Evolutionary conservation across 1,284 basidiomycete genomes (phyloP).

Genomic region (Cutaneotrichosporon sp.): DNA sequence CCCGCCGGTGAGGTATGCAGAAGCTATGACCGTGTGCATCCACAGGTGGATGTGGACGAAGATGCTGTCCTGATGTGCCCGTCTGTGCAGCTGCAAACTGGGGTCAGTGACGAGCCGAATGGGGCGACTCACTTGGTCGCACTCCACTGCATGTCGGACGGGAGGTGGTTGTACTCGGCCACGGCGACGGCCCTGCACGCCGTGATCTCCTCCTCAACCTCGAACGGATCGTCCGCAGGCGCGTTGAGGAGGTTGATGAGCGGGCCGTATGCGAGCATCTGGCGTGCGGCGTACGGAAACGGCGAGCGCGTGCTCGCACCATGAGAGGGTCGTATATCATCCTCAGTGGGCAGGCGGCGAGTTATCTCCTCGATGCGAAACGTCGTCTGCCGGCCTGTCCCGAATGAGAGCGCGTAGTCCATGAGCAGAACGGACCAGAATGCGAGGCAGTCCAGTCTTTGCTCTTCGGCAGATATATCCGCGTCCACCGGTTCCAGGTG

Average conservation of each 20-base stretch:
- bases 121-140: constrained; percentile 24
- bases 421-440: constrained; percentile 31
- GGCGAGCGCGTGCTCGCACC: constrained; percentile 2
- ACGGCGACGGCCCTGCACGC: constrained; percentile 17
- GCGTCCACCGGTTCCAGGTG: constrained; percentile 19
- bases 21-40: constrained; percentile 32
- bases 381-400: constrained; percentile 28
- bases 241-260: constrained; percentile 30
- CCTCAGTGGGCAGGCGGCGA: neutral
- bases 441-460: constrained; percentile 24
- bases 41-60: constrained; percentile 33
- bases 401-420: constrained; percentile 29
- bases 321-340: neutral
- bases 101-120: neutral
- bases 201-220: constrained; percentile 2
- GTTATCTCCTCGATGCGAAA: constrained; percentile 31
- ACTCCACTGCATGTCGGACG: constrained; percentile 30
- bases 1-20: constrained; percentile 17
- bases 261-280: constrained; percentile 24
- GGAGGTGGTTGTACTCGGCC: constrained; percentile 25
- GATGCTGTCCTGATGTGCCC: constrained; percentile 20
- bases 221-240: neutral
- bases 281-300: constrained; percentile 15
- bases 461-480: constrained; percentile 16
- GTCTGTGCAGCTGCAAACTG: constrained; percentile 25